Conservation (phyloP, 306 rosid genomes). For the Pachyrhizus erosus region DNA sequence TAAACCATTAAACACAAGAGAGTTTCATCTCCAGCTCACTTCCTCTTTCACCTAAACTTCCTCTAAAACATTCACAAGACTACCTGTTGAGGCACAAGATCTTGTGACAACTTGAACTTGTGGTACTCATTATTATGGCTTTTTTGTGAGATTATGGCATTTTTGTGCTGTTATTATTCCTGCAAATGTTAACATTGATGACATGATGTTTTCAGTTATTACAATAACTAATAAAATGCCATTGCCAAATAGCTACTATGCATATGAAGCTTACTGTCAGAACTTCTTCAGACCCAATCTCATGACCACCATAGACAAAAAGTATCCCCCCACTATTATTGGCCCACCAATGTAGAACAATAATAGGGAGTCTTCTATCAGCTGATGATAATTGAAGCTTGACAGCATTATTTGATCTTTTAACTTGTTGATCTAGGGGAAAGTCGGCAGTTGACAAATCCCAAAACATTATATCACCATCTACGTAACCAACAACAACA, state of each 20-base stretch:
- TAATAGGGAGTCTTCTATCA: slow-evolving; percentile 76
- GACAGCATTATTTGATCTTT: slow-evolving; percentile 57
- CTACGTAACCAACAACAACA: slow-evolving; percentile 82
- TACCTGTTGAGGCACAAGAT: slow-evolving; percentile 16
- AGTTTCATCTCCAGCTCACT: slow-evolving; percentile 10
- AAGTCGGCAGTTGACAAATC: slow-evolving; percentile 63
- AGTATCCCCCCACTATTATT: slow-evolving; percentile 61
- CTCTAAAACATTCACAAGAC: slow-evolving; percentile 34
- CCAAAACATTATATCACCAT: slow-evolving; percentile 95
- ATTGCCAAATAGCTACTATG: slow-evolving; percentile 34
- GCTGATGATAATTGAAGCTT: slow-evolving; percentile 79
- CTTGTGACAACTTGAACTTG: slow-evolving; percentile 23
- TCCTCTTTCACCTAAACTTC: slow-evolving; percentile 31
- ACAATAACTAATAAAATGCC: slow-evolving; percentile 37
- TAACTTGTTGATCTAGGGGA: slow-evolving; percentile 48
- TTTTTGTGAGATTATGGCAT: neutral
- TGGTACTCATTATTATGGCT: slow-evolving; percentile 22
- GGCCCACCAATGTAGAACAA: slow-evolving; percentile 70
- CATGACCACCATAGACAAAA: slow-evolving; percentile 87
- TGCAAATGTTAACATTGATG: slow-evolving; percentile 27
- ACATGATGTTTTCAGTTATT: slow-evolving; percentile 24
- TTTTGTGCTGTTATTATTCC: slow-evolving; percentile 1
- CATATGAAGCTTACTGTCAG: slow-evolving; percentile 61
- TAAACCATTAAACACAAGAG: neutral
- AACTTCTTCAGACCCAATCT: slow-evolving; percentile 89